Base-by-base conservation (phyloP, 2,329 filamentous ascomycete genomes). In the Tolypocladium tropicale region DNA sequence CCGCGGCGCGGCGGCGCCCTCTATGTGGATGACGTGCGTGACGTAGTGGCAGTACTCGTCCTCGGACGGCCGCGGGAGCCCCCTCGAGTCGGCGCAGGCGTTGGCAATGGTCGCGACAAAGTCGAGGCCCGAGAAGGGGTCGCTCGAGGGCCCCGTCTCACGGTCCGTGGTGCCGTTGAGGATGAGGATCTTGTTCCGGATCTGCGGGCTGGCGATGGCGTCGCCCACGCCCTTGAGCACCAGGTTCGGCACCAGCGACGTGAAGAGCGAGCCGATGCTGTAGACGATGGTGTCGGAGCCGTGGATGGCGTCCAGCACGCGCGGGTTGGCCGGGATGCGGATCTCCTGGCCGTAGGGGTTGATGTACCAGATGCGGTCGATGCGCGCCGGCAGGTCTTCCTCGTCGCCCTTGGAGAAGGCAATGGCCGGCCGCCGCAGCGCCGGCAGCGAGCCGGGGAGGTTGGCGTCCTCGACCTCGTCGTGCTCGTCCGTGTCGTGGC, bases 301-400 rank as follows among this genome's bases (percentile, higher is more conserved):
- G 18, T 75, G 74, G 1, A 97, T 70, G 0, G 90, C 83, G 9
- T 83, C 79, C 0, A 95, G 64, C 0, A 93, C 90, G 53, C 90
- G 85, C 0, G 90, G 85, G 65, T 96, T 97, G 2, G 90, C 88
- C 0, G 85, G 81, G 0, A 92, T 89, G 21, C 86, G 83, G 62
- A 97, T 96, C 71, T 96, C 92, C 68, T 96, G 90, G n/a, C 93
- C 93, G 69, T 96, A 97, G 0, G 93, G 93, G 66, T 96, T 97
- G 74, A 97, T 97, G 74, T 97, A 97, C 90, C 91, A 97, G 34
- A 97, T 79, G 2, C 92, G 76, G 55, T 85, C 78, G 62, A 97
- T 95, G 32, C 89, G 80, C 0, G 87, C 80, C 0, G 89, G 81
- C 1, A 97, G 77, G 55, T 93, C 89, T 58, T 89, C 83, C 60